phyloP scores from a whole-genome alignment of 768 basidiomycete species.

The Obba rivulosa region DNA sequence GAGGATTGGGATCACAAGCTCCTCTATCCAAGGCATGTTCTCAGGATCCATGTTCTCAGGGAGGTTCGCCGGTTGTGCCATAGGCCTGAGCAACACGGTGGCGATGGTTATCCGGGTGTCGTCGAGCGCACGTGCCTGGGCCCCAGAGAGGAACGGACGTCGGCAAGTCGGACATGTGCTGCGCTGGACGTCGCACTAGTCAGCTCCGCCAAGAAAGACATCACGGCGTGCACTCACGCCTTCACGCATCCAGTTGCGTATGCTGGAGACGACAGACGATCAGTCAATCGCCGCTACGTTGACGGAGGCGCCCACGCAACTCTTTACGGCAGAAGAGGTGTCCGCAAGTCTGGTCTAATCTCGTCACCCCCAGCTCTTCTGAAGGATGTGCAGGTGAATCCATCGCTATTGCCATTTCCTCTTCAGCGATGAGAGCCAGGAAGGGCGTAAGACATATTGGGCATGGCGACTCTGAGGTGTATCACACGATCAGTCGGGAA shows the following conservation, averaged over 20 bases:
- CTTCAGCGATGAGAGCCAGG: constrained; percentile 64
- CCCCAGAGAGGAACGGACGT: constrained; percentile 11
- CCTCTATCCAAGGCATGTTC: background rate
- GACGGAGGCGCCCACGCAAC: constrained; percentile 37
- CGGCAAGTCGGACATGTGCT: constrained; percentile 23
- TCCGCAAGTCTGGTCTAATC: constrained; percentile 34
- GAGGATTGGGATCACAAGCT: background rate
- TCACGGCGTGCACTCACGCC: constrained; percentile 37
- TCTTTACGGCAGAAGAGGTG: constrained; percentile 83
- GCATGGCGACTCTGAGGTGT: constrained; percentile 55
- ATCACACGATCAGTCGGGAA: background rate
- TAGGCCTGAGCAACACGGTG: background rate
- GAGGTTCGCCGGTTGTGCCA: background rate
- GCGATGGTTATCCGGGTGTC: background rate
- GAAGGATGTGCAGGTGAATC: constrained; percentile 70
- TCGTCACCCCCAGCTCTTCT: constrained; percentile 70
- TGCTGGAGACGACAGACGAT: constrained; percentile 32
- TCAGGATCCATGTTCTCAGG: background rate
- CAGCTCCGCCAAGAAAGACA: background rate
- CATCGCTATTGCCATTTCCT: constrained; percentile 69
- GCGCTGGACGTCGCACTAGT: constrained; percentile 9
- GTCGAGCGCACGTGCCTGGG: background rate
- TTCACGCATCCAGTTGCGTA: constrained; percentile 56
- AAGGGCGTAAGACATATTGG: constrained; percentile 73
- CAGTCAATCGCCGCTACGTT: background rate